phyloP scores from a whole-genome alignment of 768 basidiomycete species.

The Podaxis rugospora region DNA sequence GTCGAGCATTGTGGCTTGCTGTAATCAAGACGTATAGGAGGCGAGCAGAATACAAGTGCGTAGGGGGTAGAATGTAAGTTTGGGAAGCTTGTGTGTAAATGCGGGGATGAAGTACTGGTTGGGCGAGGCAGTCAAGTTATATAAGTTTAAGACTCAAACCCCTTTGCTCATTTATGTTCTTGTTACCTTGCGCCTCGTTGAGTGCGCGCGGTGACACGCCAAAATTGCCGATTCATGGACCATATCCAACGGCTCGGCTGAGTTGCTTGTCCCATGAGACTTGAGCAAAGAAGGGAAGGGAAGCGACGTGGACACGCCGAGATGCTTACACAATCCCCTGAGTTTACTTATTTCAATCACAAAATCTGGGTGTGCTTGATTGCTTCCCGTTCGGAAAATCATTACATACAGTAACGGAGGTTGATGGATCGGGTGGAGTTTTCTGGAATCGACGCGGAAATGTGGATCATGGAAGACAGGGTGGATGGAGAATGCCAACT shows the following conservation, averaged over 20 bases:
- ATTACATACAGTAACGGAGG: neutral
- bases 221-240: neutral
- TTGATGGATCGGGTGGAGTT: neutral
- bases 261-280: neutral
- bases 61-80: neutral
- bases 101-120: neutral
- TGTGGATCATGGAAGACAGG: neutral
- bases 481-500: neutral
- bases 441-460: conserved; percentile 7
- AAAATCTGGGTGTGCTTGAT: neutral
- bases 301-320: neutral
- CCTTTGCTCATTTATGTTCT: neutral
- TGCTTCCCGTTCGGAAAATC: neutral
- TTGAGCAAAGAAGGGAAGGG: neutral
- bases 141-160: neutral
- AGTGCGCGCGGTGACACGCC: conserved; percentile 1
- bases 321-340: neutral
- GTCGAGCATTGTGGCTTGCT: conserved; percentile 45
- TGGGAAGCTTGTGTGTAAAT: neutral
- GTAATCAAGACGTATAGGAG: neutral
- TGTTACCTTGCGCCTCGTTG: conserved; percentile 6
- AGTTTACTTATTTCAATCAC: neutral
- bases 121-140: neutral
- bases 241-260: neutral
- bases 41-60: neutral